Evolutionary conservation across 352 stramenopile species (phyloP).

Genomic region (Globisporangium orthogonon): DNA sequence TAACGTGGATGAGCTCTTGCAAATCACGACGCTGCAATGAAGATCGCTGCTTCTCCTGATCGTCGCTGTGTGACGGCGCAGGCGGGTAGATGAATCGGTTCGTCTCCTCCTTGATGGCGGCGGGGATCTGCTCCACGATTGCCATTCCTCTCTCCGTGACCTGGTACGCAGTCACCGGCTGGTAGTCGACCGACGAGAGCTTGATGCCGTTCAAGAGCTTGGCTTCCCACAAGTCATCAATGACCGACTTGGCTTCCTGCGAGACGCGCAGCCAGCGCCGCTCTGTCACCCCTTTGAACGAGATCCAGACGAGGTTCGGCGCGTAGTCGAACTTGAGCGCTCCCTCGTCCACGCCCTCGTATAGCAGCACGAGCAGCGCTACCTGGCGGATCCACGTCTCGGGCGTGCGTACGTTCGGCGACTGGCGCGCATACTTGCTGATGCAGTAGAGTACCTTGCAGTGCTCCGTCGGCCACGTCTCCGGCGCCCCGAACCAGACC

Average conservation of each 20-base stretch:
- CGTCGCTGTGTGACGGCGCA: not conserved
- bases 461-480: constrained; percentile 88
- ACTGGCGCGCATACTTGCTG: constrained; percentile 90
- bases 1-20: constrained; percentile 31
- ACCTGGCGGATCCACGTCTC: constrained; percentile 95
- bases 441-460: constrained; percentile 95
- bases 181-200: constrained; percentile 89
- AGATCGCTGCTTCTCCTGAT: not conserved
- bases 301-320: constrained; percentile 89
- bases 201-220: constrained; percentile 94
- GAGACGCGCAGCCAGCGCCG: constrained; percentile 88
- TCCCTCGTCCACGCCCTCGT: constrained; percentile 94
- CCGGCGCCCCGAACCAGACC: constrained; percentile 48
- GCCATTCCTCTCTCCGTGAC: constrained; percentile 85
- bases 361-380: constrained; percentile 92
- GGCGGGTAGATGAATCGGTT: constrained; percentile 47
- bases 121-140: constrained; percentile 86
- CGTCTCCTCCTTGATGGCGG: constrained; percentile 60
- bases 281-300: constrained; percentile 78
- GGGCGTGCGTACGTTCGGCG: constrained; percentile 69
- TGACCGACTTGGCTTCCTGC: constrained; percentile 93
- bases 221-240: constrained; percentile 94
- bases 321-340: constrained; percentile 95
- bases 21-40: constrained; percentile 1
- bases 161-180: constrained; percentile 95